phyloP scores from a whole-genome alignment of 306 rosid species.

The Trifolium fragiferum region DNA sequence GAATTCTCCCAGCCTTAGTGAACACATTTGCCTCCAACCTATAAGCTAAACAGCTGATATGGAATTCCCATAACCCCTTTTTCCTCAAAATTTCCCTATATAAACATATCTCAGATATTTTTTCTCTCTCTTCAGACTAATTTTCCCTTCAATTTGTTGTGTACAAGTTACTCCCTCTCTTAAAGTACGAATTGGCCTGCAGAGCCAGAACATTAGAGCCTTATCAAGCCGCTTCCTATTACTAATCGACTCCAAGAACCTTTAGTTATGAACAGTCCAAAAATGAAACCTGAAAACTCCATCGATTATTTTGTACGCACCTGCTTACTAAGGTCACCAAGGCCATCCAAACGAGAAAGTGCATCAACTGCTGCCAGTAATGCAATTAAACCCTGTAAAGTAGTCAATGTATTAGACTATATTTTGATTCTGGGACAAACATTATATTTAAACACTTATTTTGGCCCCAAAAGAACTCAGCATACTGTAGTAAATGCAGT shows the following conservation, averaged over 20 bases:
- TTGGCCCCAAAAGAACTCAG: conserved; percentile 18
- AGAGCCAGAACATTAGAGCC: neutral
- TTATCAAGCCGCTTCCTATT: neutral
- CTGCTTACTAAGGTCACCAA: conserved; percentile 74
- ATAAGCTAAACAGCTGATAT: neutral
- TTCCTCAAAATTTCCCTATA: neutral
- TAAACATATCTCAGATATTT: neutral
- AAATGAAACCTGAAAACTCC: conserved; percentile 21
- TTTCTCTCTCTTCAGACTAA: conserved; percentile 10
- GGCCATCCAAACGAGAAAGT: conserved; percentile 68
- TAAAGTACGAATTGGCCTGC: neutral
- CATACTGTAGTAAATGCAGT: conserved; percentile 27
- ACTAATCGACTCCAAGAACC: conserved; percentile 8
- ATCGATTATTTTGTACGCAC: conserved; percentile 48
- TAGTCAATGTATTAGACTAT: conserved; percentile 34
- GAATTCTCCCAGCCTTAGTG: no score
- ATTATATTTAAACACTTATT: conserved; percentile 12
- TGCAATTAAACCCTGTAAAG: conserved; percentile 78
- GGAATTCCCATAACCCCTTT: conserved; percentile 15
- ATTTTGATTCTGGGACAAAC: conserved; percentile 32
- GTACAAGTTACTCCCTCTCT: conserved; percentile 7
- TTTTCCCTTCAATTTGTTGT: neutral
- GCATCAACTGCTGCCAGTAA: conserved; percentile 87
- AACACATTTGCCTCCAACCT: neutral
- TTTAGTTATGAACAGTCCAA: conserved; percentile 9